Percentiles rank a stretch among this genome's conserved stretches.
These are phyloP conservation scores for Phytophthora pistaciae DNA, from an alignment of 352 stramenopile genomes.

Conservation along the genomic window DNA sequence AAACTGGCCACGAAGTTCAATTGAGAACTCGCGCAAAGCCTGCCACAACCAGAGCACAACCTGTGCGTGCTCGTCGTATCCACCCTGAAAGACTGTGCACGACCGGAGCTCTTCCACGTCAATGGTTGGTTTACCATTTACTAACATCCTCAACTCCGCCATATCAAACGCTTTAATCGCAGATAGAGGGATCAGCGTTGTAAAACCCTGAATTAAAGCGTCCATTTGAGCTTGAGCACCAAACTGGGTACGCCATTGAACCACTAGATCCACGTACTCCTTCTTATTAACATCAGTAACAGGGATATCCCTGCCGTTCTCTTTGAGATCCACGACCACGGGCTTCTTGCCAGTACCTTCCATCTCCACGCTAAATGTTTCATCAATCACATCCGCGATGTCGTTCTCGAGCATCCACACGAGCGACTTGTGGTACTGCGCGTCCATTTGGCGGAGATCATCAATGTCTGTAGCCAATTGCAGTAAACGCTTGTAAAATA, in stretches of 20 bases:
- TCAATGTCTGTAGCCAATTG: slow-evolving; percentile 50
- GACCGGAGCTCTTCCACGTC: slow-evolving; percentile 88
- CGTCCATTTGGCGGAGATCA: slow-evolving; percentile 79
- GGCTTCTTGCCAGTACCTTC: slow-evolving; percentile 28
- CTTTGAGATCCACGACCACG: slow-evolving; percentile 60
- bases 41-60: slow-evolving; percentile 90
- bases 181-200: slow-evolving; percentile 54
- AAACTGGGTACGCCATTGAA: slow-evolving; percentile 72
- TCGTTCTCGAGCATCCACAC: slow-evolving; percentile 91
- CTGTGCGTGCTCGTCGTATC: slow-evolving; percentile 79
- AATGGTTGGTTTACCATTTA: slow-evolving; percentile 71
- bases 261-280: slow-evolving; percentile 74
- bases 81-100: slow-evolving; percentile 83
- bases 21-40: slow-evolving; percentile 72
- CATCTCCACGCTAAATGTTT: slow-evolving; percentile 88
- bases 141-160: slow-evolving; percentile 49
- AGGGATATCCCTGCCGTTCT: slow-evolving; percentile 67
- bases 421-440: slow-evolving; percentile 84
- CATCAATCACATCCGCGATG: slow-evolving; percentile 79
- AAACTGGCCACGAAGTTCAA: slow-evolving; percentile 67
- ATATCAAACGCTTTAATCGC: slow-evolving; percentile 60
- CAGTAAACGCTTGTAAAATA: slow-evolving; percentile 79
- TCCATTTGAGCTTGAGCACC: slow-evolving; percentile 66
- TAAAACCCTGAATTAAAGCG: slow-evolving; percentile 60
- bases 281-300: slow-evolving; percentile 84